Conservation (phyloP, 306 rosid species). For the Trichosanthes cucumerina region DNA sequence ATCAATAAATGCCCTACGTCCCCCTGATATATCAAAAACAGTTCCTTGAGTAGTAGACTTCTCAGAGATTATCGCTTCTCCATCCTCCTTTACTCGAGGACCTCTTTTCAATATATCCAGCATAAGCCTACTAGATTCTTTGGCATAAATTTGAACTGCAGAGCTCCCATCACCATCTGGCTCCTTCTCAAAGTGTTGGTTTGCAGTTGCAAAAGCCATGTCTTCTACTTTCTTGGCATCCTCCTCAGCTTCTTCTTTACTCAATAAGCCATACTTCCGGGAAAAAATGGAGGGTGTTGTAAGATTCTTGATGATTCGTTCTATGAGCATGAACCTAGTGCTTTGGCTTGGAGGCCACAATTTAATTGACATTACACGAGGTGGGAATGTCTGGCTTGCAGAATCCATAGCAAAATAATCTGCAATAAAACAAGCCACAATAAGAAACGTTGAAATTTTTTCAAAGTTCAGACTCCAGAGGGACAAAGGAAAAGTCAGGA, state of each 20-base stretch:
- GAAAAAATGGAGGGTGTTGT: slow-evolving; percentile 62
- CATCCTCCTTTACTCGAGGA: slow-evolving; percentile 6
- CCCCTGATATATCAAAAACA: slow-evolving; percentile 4
- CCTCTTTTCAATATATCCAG: slow-evolving; percentile 9
- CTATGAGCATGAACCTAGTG: slow-evolving; percentile 50
- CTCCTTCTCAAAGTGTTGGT: slow-evolving; percentile 58
- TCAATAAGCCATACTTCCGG: slow-evolving; percentile 52
- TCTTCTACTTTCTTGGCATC: slow-evolving; percentile 50
- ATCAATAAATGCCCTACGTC: slow-evolving; percentile 7
- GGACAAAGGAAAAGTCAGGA: neutral
- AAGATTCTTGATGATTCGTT: slow-evolving; percentile 50
- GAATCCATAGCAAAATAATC: slow-evolving; percentile 4
- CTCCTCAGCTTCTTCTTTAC: slow-evolving; percentile 50
- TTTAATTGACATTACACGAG: slow-evolving; percentile 27
- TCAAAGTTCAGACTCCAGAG: neutral
- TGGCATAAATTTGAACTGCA: slow-evolving; percentile 63
- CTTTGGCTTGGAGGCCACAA: slow-evolving; percentile 75
- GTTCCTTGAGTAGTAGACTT: neutral
- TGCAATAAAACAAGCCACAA: neutral
- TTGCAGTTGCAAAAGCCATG: slow-evolving; percentile 37
- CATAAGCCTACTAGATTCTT: slow-evolving; percentile 39
- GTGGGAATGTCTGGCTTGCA: slow-evolving; percentile 3
- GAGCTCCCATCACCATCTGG: slow-evolving; percentile 59
- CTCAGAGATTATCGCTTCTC: neutral
- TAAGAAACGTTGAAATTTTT: neutral